Percentiles rank a stretch among this genome's conserved stretches.
Evolutionary conservation across 768 basidiomycete genomes (phyloP).

Genomic region (Nidularia sp.): DNA sequence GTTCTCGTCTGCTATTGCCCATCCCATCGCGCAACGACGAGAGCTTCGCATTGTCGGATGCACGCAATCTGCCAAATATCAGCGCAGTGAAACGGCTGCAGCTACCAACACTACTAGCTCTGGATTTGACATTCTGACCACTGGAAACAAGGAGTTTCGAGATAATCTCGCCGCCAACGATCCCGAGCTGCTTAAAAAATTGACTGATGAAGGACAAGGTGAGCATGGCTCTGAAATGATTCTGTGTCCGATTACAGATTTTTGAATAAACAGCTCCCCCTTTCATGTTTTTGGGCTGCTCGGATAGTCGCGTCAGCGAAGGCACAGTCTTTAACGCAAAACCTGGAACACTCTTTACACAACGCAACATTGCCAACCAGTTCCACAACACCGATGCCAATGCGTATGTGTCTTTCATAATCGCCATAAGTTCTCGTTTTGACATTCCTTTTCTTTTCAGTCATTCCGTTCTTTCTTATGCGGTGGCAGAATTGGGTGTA

Average conservation of each 20-base stretch:
- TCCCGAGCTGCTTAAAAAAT: constrained; percentile 20
- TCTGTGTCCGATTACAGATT: not conserved
- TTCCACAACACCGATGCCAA: constrained; percentile 29
- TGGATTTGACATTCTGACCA: constrained; percentile 19
- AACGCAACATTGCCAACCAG: constrained; percentile 37
- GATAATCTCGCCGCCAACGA: constrained; percentile 14
- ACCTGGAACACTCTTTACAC: constrained; percentile 32
- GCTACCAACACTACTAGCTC: not conserved
- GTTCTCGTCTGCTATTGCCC: constrained; percentile 11
- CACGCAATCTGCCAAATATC: constrained; percentile 7
- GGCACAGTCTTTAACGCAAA: constrained; percentile 32
- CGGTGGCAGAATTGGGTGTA: constrained; percentile 28
- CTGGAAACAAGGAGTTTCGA: constrained; percentile 28
- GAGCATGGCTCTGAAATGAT: not conserved
- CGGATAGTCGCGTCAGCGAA: constrained; percentile 33
- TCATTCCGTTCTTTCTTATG: constrained; percentile 32
- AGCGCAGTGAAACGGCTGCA: constrained; percentile 1
- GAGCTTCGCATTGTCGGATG: constrained; percentile 14
- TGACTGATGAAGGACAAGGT: constrained; percentile 30
- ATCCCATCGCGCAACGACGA: constrained; percentile 10
- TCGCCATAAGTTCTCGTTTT: not conserved
- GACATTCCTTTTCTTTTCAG: constrained; percentile 7
- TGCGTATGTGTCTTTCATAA: constrained; percentile 18
- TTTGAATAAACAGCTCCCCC: constrained; percentile 16
- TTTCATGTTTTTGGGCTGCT: constrained; percentile 34